Base-by-base conservation (phyloP, 352 stramenopile genomes). In the Saprolegnia diclina region DNA sequence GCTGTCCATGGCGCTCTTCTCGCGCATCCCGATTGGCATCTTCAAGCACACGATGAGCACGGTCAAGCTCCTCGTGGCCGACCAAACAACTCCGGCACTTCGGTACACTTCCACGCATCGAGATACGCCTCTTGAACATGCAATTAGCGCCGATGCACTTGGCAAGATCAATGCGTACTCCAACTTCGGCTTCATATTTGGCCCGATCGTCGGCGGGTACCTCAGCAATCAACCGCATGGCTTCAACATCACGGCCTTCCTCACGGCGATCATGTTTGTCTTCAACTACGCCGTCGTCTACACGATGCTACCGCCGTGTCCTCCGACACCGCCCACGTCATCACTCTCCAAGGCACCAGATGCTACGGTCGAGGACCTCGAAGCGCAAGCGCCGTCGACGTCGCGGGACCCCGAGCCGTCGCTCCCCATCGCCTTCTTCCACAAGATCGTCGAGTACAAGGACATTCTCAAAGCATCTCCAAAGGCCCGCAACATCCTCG, bases 41-140 rank as follows among this genome's bases (percentile, higher is more conserved):
- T 93, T 91, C 72, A 93, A 93, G 69, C 85, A 93, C 76, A 88
- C 85, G 52, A 75, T 93, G 38, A 84, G 90, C 73, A 74, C 90
- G 65, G 84, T 91, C 69, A 88, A 89, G 64, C 77, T 93, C 46
- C 79, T 83, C 16, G 73, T 86, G 55, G 87, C 83, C 4, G 85
- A 93, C 65, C 76, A 76, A 37, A 72, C 86, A 26, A 72, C 81
- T 44, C 72, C 76, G 0, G 35, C 69, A 0, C 63, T 57, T 5
- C 29, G 64, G 66, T 70, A 45, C 35, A n/a, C 7, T 29, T 40
- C 53, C 9, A 22, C 48, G 24, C 55, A 29, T n/a, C 22, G 22
- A 18, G 18, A 46, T 9, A 46, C 55, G 10, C 21, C 19, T 46
- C 52, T 66, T 21, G n/a, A 19, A 21, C 11, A 46, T 64, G 11